Base-by-base conservation (phyloP, 805 yeast species). In the Pichia cephalocereana region DNA sequence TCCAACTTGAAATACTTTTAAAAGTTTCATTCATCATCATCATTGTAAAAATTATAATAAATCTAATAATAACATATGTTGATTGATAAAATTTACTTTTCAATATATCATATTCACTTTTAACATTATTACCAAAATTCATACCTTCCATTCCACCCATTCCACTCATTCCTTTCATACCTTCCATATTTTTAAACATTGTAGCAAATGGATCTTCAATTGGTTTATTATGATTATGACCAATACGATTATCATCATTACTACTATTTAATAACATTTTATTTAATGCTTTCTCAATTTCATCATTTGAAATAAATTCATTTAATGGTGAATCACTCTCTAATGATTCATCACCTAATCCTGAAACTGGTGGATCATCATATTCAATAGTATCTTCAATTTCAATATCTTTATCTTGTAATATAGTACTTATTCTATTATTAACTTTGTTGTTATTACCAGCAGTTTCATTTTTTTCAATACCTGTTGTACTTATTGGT, bases 311-410 rank as follows among this genome's bases (percentile, higher is more conserved):
- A 8, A 28, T 34, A 49, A 41, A 45, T 23, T 45, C 47, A 9
- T 45, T 30, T 26, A 47, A 31, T 18, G 50, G 48, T 12, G 51
- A 40, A 27, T 38, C 31, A 28, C 40, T 32, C 34, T 52, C 52
- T 15, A 52, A 54, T n/a, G 60, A 57, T 8, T 56, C 54, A 8
- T 44, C 49, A 37, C 44, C 50, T 14, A 52, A n/a, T 2, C 43
- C 38, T 15, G 50, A 43, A 40, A 45, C 45, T 4, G 53, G 53
- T 4, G 50, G 50, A 31, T 54, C 59, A 17, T 53, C 57, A 15
- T 46, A 30, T 12, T 30, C 32, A 10, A 30, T 30, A 10, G 10
- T 12, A 10, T 12, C 18, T 9, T 27, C 44, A 27, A 46, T 17
- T 11, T 7, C 19, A 27, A 46, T 17, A 12, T 7, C n/a, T 26